Evolutionary conservation across 2,329 filamentous ascomycete species (phyloP), one percentile per base, ranked within the genome.

Genomic region (Cladophialophora carrionii): DNA sequence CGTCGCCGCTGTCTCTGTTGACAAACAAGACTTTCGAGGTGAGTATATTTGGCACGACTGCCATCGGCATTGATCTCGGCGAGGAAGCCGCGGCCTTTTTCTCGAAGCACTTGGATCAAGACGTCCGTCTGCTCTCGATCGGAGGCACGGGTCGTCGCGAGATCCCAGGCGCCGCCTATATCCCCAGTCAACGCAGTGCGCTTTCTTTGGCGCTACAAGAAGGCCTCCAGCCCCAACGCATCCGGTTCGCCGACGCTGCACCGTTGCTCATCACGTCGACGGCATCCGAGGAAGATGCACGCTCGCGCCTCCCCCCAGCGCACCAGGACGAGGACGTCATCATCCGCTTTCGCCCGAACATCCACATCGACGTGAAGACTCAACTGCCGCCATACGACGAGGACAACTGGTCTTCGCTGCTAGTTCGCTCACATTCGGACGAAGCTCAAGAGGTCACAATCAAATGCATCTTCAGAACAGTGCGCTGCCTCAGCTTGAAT

Each of bases 101-200:
- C 48, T 70, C 69, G 26, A 68, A 63, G 31, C 69, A 70, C 52
- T 62, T 71, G 26, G 46, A 63, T 17, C 66, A 69, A 55, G 65
- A 71, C 41, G 68, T 70, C 9, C 65, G 69, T 1, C 56, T 71
- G 26, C 56, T 71, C n/a, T 64, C 61, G 26, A 71, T 71, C 31
- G 69, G 69, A 26, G 69, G 69, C 10, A 71, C 65, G 3, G 69
- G 69, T 20, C 67, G 69, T 62, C 69, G 69, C 24, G 69, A 71
- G 57, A 71, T 71, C 53, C 69, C 69, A 17, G 69, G 69, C n/a
- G 67, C 69, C 31, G 69, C 69, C 41, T 71, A 71, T 58, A 57
- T 71, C 49, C 67, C 67, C 53, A 71, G 60, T 54, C 65, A 70
- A 58, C 62, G 57, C 12, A 66, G 67, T 62, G 68, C 69, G 14